Evolutionary conservation across 169 alveolate species (phyloP).

Genomic region (Plasmodium malariae): DNA sequence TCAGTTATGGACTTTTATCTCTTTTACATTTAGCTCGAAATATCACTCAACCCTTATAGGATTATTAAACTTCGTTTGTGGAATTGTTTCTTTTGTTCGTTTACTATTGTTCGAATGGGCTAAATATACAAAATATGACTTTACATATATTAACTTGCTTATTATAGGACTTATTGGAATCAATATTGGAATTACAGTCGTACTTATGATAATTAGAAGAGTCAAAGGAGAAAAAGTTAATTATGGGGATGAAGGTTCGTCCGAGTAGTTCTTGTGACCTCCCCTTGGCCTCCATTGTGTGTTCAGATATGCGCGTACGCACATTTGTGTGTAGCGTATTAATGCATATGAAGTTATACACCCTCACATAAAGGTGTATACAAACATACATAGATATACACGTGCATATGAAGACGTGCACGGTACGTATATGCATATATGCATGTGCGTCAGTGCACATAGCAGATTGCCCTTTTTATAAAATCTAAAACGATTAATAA

Average conservation of each 20-base stretch:
- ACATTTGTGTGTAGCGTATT: too few species aligned
- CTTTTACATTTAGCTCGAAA: constrained; percentile 80
- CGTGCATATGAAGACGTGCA: neutral
- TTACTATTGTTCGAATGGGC: constrained; percentile 63
- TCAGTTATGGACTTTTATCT: constrained; percentile 78
- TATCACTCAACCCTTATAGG: constrained; percentile 79
- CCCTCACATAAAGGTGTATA: too few species aligned
- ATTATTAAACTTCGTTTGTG: constrained; percentile 76
- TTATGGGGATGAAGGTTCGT: constrained; percentile 34
- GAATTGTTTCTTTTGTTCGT: constrained; percentile 69
- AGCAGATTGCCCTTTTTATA: too few species aligned
- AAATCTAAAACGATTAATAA: too few species aligned
- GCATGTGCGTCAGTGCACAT: too few species aligned
- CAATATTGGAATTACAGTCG: constrained; percentile 5
- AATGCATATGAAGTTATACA: too few species aligned
- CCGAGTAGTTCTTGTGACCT: neutral
- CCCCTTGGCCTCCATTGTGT: neutral
- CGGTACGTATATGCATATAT: neutral
- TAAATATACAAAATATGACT: constrained; percentile 47
- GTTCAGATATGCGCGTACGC: neutral
- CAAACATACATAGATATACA: too few species aligned
- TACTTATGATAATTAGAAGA: constrained; percentile 18
- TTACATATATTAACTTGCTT: constrained; percentile 51
- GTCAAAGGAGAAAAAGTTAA: constrained; percentile 37
- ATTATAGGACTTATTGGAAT: constrained; percentile 28